Conservation (phyloP, 2,329 filamentous ascomycete genomes). For the Aspergillus latus region DNA sequence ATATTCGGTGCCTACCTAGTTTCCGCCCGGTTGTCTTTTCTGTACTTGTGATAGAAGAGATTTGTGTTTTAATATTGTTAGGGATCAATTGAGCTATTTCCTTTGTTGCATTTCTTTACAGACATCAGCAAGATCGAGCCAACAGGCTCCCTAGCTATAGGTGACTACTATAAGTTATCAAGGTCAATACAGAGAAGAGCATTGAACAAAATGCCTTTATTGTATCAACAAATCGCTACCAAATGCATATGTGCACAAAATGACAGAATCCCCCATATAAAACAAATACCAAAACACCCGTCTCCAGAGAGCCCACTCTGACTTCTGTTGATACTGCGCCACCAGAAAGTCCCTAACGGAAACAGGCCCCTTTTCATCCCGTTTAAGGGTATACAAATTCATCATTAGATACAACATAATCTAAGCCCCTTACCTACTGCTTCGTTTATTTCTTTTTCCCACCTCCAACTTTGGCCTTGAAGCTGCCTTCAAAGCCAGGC, state of each 20-base stretch:
- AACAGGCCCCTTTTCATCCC: neutral
- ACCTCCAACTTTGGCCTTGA: constrained; percentile 55
- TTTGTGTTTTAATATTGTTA: constrained; percentile 27
- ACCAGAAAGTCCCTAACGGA: neutral
- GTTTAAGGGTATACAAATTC: constrained; percentile 10
- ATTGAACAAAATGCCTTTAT: constrained; percentile 18
- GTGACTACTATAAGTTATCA: neutral
- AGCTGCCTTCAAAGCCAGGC: constrained; percentile 71
- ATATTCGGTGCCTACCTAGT: constrained; percentile 11
- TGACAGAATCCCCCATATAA: constrained; percentile 11
- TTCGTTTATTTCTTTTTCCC: constrained; percentile 43
- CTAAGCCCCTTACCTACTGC: neutral
- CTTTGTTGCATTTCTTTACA: constrained; percentile 8
- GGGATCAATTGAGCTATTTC: constrained; percentile 21
- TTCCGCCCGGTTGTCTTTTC: constrained; percentile 23
- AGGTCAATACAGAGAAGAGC: neutral
- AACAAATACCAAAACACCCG: constrained; percentile 23
- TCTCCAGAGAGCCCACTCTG: constrained; percentile 14
- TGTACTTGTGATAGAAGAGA: constrained; percentile 26
- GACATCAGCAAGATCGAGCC: too few species aligned
- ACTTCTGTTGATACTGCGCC: constrained; percentile 11
- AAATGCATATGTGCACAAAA: constrained; percentile 28
- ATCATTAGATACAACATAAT: constrained; percentile 11
- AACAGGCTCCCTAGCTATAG: too few species aligned
- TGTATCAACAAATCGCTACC: constrained; percentile 28